Evolutionary conservation across 805 yeast species (phyloP).

Genomic region (Suhomyces canberraensis): DNA sequence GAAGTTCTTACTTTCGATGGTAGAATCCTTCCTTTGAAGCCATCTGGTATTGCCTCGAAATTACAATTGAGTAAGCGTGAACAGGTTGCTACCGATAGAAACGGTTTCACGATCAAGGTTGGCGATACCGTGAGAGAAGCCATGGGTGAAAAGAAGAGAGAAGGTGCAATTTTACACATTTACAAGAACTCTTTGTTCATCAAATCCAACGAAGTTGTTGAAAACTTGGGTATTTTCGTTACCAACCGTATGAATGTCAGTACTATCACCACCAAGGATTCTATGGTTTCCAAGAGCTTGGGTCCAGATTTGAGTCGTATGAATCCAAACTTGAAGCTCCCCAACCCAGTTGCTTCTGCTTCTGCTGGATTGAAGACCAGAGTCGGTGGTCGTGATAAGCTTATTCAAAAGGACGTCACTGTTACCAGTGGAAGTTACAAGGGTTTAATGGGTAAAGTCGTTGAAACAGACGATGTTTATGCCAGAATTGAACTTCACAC

Average conservation of each 20-base stretch:
- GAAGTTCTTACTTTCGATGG: conserved; percentile 82
- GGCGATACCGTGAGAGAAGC: conserved; percentile 91
- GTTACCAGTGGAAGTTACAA: conserved; percentile 91
- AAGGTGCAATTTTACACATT: conserved; percentile 84
- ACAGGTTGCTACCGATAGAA: conserved; percentile 79
- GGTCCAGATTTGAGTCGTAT: conserved; percentile 72
- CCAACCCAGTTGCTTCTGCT: conserved; percentile 46
- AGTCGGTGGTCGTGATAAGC: conserved; percentile 73
- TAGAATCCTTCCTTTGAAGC: conserved; percentile 63
- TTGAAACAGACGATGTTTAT: conserved; percentile 86
- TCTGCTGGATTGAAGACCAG: conserved; percentile 47
- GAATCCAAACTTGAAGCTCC: conserved; percentile 77
- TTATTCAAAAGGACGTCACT: conserved; percentile 79
- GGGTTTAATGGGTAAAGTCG: conserved; percentile 89
- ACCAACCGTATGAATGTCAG: conserved; percentile 71
- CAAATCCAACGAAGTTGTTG: conserved; percentile 73
- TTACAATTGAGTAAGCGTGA: conserved; percentile 62
- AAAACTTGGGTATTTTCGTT: conserved; percentile 90
- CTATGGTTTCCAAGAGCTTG: conserved; percentile 51
- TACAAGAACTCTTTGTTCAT: conserved; percentile 77
- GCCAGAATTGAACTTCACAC: conserved; percentile 95
- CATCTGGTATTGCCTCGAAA: conserved; percentile 80
- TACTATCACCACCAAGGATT: conserved; percentile 82
- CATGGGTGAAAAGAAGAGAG: conserved; percentile 66
- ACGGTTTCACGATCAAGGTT: conserved; percentile 78